Percentiles rank a stretch among this genome's conserved stretches.
These are phyloP conservation scores for Hirsutella thompsonii DNA, from an alignment of 2,329 filamentous ascomycete species.

Conservation along the genomic window DNA sequence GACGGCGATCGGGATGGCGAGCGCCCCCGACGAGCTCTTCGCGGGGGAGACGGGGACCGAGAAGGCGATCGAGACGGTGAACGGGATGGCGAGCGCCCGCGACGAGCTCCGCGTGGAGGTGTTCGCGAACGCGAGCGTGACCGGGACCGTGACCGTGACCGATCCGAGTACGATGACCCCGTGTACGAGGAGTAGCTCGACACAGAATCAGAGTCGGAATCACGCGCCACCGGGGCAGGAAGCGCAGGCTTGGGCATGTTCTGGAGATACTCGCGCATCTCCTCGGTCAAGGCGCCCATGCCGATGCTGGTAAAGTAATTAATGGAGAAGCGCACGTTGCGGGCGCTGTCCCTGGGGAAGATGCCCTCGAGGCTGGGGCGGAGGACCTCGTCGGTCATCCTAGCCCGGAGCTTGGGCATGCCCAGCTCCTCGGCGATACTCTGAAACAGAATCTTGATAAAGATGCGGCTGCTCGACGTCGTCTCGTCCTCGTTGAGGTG, in stretches of 20 bases:
- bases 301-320: constrained; percentile 99
- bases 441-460: constrained; percentile 95
- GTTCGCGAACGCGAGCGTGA: neutral
- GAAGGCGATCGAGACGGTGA: constrained; percentile 1
- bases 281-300: constrained; percentile 88
- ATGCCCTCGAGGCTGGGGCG: constrained; percentile 70
- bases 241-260: constrained; percentile 78
- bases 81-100: constrained; percentile 3
- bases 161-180: constrained; percentile 7
- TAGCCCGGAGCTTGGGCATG: constrained; percentile 63
- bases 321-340: constrained; percentile 92
- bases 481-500: constrained; percentile 95
- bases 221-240: constrained; percentile 48
- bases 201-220: constrained; percentile 58
- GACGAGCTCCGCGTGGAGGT: neutral
- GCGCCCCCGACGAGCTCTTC: neutral
- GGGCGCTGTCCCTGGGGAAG: constrained; percentile 79
- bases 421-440: constrained; percentile 81
- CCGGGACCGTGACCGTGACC: constrained; percentile 4
- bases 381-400: constrained; percentile 66
- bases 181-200: constrained; percentile 69
- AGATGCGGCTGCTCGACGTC: constrained; percentile 91
- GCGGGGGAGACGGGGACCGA: too few relatives aligned
- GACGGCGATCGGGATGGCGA: neutral
- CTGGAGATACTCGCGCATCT: constrained; percentile 83